Base-by-base conservation (phyloP, 495 filamentous ascomycete genomes). In the Penicillium manginii region DNA sequence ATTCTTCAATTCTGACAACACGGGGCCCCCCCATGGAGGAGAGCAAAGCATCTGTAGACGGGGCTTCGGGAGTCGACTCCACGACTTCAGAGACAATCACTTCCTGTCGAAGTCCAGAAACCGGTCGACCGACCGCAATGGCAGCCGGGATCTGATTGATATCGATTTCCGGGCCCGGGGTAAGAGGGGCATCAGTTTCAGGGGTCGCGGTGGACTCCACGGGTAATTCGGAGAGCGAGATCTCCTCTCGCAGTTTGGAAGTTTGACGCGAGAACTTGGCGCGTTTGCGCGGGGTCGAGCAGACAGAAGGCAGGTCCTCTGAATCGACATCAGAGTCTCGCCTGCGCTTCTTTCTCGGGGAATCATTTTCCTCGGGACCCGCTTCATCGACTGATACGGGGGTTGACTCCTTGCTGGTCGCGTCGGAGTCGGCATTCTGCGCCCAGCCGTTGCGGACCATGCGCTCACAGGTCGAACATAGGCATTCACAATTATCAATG, bases 401-500 rank as follows among this genome's bases (percentile, higher is more conserved):
- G 1, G 69, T 80, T 18, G 74, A 71, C 22, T 72, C 61, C 48
- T 73, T 71, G 62, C 74, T 78, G 19, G 65, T 54, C 12, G 58
- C 39, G 23, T 69, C 70, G 21, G 72, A 83, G 66, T 65, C 82
- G 63, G 22, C 69, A 50, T 60, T 67, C 50, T 37, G 76, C 19
- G 84, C 78, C 96, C 96, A 98, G 8, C 94, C 96, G 73, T 96
- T 96, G 26, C 82, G 77, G 54, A 81, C 76, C 11, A 78, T 75
- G n/a, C 79, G 73, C 73, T 99, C 94, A 65, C 94, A 99, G 0
- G 90, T 93, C 56, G 79, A 75, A 70, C 94, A 99, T 2, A 99
- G 79, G 71, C 94, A 99, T 69, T 99, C 96, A 67, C 91, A 91
- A 63, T 99, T 99, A 63, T 92, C 87, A 37, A 88, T 86, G 3